Evolutionary conservation across 2,329 filamentous ascomycete species (phyloP), one percentile per base, ranked within the genome.

Genomic region (Neonectria sp.): DNA sequence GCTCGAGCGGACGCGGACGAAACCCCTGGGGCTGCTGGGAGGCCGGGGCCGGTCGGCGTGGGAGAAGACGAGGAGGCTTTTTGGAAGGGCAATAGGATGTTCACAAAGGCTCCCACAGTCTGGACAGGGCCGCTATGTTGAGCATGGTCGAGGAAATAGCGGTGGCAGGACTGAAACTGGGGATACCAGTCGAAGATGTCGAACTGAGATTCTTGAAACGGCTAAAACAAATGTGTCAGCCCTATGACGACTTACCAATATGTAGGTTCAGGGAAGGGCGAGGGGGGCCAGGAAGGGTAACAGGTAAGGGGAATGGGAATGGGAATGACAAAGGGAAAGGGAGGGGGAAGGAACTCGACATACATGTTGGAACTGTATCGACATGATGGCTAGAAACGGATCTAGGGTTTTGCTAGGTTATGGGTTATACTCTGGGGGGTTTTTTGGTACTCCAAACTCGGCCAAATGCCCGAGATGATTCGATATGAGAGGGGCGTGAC

Each of bases 141-240:
- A 7, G 95, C 94, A 77, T 95, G 91, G 76, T 98, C 94, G 76
- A 98, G 85, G 78, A 98, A 99, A 83, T 95, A 98, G 64, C 90
- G 90, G 73, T 95, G 91, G 82, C 96, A 99, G 71, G 91, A 95
- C 81, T 96, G 92, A 80, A 97, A 97, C 67, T 93, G 92, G 11
- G 94, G 93, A 79, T 97, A 93, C 96, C 96, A 98, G 68, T 95
- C 93, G 79, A 98, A 92, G 71, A 98, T 93, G 80, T 95, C 93
- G 81, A 95, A 91, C 55, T 86, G 82, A 59, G 79, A 77, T 68
- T 85, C 82, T 68, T 83, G 79, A 68, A 86, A 85, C 7, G 83
- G 82, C 85, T 86, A 58, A 43, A 46, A 57, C 29, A 35, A 46
- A 58, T 25, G n/a, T 31, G 61, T 75, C 65, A 75, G 73, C 52